Base-by-base conservation (phyloP, 2,329 filamentous ascomycete species). In the Ilyonectria destructans region DNA sequence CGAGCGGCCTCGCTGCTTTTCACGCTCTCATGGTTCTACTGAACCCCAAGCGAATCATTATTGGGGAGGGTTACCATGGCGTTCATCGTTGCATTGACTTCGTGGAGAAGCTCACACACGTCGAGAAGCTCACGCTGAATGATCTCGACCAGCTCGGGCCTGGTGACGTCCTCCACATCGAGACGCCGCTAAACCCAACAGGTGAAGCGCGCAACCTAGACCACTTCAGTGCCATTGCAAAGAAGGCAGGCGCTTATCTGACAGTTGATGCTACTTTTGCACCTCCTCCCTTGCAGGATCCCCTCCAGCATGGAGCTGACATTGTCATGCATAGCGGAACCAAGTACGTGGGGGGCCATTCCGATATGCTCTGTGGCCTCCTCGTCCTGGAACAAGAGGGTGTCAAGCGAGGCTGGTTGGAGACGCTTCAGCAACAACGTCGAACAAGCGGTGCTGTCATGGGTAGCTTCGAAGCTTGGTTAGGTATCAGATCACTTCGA, bases 321-420 rank as follows among this genome's bases (percentile, higher is more conserved):
- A 81, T 95, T 1, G 89, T 97, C 37, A 92, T 98, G 93, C 96
- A 98, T 82, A 92, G 88, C 56, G 95, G 94, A 2, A 97, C 94
- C 17, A 98, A 98, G 85, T 98, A 98, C 81, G 89, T 98, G 71
- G 95, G 95, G 21, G 95, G 96, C 0, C 96, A 98, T 82, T 95
- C 91, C 73, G 95, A 98, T 82, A 87, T 98, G 86, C 88, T 98
- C 5, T 96, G 93, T 77, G 95, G 95, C 19, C 91, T 97, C 21
- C 82, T 98, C 33, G 88, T 89, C 0, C 87, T 94, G 6, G 83
- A 86, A 54, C 86, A 86, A 6, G 78, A 78, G 19, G 80, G 80
- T 51, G 74, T 45, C 35, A 80, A 89, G 17, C 78, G 80, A 45
- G 83, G 81, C 13, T n/a, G n/a, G n/a, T n/a, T n/a, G n/a, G n/a